phyloP scores from a whole-genome alignment of 495 filamentous ascomycete genomes.

The Neurospora cerealis region DNA sequence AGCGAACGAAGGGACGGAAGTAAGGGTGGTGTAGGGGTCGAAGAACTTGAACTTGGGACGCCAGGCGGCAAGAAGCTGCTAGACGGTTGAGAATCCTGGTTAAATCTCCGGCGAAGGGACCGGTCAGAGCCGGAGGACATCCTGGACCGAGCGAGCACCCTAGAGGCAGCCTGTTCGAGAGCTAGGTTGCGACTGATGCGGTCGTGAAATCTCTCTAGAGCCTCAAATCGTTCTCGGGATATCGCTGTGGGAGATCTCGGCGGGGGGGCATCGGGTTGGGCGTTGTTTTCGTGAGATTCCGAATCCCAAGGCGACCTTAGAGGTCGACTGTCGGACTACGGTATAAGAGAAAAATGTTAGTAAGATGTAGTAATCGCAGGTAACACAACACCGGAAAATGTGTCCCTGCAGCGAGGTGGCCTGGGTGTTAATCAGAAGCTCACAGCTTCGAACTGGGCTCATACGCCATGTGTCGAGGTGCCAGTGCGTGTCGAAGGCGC shows the following conservation, averaged over 20 bases:
- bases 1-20: constrained; percentile 34
- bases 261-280: neutral
- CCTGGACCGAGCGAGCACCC: constrained; percentile 8
- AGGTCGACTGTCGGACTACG: neutral
- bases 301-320: neutral
- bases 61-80: constrained; percentile 11
- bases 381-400: neutral
- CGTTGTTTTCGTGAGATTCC: neutral
- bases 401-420: neutral
- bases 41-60: constrained; percentile 8
- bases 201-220: constrained; percentile 33
- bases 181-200: constrained; percentile 12
- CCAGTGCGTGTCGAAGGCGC: neutral
- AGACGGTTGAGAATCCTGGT: constrained; percentile 24
- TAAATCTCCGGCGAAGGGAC: constrained; percentile 26
- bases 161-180: neutral
- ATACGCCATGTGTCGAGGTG: neutral
- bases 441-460: neutral
- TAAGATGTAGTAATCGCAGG: neutral
- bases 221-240: constrained; percentile 3
- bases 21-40: constrained; percentile 13
- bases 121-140: constrained; percentile 31
- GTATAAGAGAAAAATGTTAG: neutral
- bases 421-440: neutral
- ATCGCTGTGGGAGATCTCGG: neutral